phyloP scores from a whole-genome alignment of 2,329 filamentous ascomycete species.

The Geoglossum cookeanum region DNA sequence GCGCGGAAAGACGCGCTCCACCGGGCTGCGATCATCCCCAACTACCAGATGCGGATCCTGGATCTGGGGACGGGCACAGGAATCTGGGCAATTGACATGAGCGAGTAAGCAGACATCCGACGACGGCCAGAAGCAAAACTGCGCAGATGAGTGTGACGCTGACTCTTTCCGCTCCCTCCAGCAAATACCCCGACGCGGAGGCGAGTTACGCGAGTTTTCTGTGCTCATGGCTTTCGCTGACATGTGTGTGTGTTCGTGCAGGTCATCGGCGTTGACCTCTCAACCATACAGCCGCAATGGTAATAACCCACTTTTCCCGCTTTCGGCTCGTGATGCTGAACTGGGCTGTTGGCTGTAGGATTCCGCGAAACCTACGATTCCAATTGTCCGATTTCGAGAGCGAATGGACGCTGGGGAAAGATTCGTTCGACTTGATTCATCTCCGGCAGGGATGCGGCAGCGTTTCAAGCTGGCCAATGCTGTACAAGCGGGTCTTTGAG shows the following conservation, averaged over 20 bases:
- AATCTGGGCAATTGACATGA: slow-evolving; percentile 80
- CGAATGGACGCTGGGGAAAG: slow-evolving; percentile 47
- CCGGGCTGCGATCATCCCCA: slow-evolving; percentile 23
- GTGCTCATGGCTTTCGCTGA: slow-evolving; percentile 10
- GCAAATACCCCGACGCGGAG: slow-evolving; percentile 36
- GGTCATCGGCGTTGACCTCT: slow-evolving; percentile 42
- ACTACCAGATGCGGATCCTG: slow-evolving; percentile 30
- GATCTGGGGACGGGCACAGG: slow-evolving; percentile 71
- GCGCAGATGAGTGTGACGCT: slow-evolving; percentile 5
- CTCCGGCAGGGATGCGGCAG: slow-evolving; percentile 62
- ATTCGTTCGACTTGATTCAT: slow-evolving; percentile 68
- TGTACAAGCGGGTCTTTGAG: slow-evolving; percentile 53
- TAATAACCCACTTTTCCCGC: slow-evolving; percentile 12
- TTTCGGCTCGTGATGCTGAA: no score
- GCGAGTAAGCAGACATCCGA: slow-evolving; percentile 36
- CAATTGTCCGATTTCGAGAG: slow-evolving; percentile 57
- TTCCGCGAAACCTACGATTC: slow-evolving; percentile 50
- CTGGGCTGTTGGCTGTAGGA: slow-evolving; percentile 27
- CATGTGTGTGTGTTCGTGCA: slow-evolving; percentile 10
- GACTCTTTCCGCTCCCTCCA: slow-evolving; percentile 11
- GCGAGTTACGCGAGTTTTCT: slow-evolving; percentile 13
- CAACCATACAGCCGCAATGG: slow-evolving; percentile 39
- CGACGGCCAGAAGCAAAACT: slow-evolving; percentile 6
- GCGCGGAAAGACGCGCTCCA: slow-evolving; percentile 34
- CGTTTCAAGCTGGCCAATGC: slow-evolving; percentile 52